These are phyloP conservation scores for Lathyrus oleraceus DNA, from an alignment of 306 rosid species.

Conservation along the genomic window DNA sequence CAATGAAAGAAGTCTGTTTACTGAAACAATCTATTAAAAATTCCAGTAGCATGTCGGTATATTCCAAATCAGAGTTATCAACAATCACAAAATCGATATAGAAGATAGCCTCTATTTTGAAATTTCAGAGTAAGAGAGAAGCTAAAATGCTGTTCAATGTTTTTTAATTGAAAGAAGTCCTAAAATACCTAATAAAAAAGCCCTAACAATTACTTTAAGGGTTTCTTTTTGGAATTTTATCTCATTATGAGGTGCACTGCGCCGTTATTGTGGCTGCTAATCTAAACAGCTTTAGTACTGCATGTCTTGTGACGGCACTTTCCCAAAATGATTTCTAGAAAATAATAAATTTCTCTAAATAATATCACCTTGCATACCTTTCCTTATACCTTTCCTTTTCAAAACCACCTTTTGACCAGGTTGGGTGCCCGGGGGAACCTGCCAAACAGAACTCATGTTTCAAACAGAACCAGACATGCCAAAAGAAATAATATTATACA, in stretches of 20 bases:
- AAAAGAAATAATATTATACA: slow-evolving; percentile 12
- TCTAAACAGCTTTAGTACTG: too few relatives aligned
- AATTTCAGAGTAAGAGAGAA: neutral
- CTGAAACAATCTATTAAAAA: neutral
- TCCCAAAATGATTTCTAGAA: neutral
- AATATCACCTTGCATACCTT: slow-evolving; percentile 56
- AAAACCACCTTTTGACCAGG: slow-evolving; percentile 90
- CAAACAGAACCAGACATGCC: slow-evolving; percentile 14
- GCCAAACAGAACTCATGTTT: slow-evolving; percentile 32
- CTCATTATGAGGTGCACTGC: too few relatives aligned
- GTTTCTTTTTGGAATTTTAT: too few relatives aligned
- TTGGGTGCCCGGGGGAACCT: slow-evolving; percentile 91
- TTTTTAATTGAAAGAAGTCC: too few relatives aligned
- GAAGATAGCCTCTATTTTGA: neutral
- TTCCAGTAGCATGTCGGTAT: neutral
- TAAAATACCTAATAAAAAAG: too few relatives aligned
- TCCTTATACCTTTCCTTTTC: slow-evolving; percentile 89
- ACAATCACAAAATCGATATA: neutral
- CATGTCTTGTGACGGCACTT: neutral
- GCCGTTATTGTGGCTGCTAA: too few relatives aligned
- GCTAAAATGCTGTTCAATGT: too few relatives aligned
- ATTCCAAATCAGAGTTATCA: slow-evolving; percentile 6
- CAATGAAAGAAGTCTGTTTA: slow-evolving; percentile 13
- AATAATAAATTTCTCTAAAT: neutral
- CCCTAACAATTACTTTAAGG: too few relatives aligned